phyloP scores from a whole-genome alignment of 2,329 filamentous ascomycete species.

The Nemania diffusa region DNA sequence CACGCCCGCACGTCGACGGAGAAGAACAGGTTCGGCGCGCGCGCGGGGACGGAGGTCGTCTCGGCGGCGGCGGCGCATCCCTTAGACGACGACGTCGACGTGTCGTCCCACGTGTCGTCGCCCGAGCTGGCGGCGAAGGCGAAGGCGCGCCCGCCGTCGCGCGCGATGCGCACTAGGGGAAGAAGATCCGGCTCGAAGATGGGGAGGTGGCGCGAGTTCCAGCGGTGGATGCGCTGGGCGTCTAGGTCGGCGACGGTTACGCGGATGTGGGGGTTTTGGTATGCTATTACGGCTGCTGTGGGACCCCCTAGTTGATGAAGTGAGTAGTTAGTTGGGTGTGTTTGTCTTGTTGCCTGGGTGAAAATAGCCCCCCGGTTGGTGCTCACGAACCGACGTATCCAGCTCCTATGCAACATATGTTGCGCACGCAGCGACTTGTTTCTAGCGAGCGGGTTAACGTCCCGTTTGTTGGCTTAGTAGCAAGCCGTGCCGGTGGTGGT shows the following conservation, averaged over 20 bases:
- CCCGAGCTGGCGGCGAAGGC: constrained; percentile 50
- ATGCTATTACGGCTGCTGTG: constrained; percentile 78
- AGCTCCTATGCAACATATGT: constrained; percentile 47
- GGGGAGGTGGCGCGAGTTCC: constrained; percentile 78
- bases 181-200: constrained; percentile 79
- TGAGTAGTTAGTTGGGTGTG: background rate
- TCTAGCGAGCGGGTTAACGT: background rate
- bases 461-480: background rate
- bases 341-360: too few species aligned
- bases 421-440: constrained; percentile 51
- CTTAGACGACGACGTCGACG: constrained; percentile 44
- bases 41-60: constrained; percentile 53
- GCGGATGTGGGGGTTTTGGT: constrained; percentile 74
- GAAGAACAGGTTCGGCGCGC: constrained; percentile 76
- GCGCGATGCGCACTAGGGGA: constrained; percentile 72
- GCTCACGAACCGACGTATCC: constrained; percentile 54
- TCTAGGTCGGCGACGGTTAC: constrained; percentile 82
- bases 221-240: constrained; percentile 71
- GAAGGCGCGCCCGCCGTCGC: constrained; percentile 65
- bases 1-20: constrained; percentile 71
- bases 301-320: constrained; percentile 66
- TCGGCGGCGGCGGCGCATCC: constrained; percentile 42
- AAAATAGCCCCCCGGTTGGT: too few species aligned
- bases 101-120: constrained; percentile 47
- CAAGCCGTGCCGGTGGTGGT: background rate